Conservation (phyloP, 2,329 filamentous ascomycete species). For the Kalaharituber pfeilii region DNA sequence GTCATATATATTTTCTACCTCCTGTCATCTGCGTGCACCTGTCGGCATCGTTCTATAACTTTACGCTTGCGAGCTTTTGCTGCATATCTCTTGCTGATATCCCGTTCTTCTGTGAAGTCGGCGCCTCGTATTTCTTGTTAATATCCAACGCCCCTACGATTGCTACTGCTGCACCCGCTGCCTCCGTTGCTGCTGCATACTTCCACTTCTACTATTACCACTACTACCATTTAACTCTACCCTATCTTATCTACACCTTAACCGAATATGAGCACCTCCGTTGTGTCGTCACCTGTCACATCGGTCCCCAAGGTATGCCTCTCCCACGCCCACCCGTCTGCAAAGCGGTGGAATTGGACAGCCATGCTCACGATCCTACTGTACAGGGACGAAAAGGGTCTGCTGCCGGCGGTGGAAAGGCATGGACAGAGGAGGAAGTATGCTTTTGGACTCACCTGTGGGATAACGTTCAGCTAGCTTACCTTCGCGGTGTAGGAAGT, state of each 20-base stretch:
- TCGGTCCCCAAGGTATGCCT: background rate
- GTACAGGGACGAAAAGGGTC: slow-evolving; percentile 20
- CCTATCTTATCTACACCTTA: slow-evolving; percentile 3
- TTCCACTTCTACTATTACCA: too few species aligned
- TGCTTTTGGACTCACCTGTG: slow-evolving; percentile 20
- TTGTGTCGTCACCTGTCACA: background rate
- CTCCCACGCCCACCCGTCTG: background rate
- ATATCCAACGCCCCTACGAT: too few species aligned
- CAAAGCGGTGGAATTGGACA: background rate
- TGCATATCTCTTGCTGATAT: background rate
- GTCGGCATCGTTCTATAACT: too few species aligned
- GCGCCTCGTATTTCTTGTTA: background rate
- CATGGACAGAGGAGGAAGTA: slow-evolving; percentile 78
- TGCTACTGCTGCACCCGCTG: background rate
- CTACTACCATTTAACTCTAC: background rate
- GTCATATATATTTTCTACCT: too few species aligned
- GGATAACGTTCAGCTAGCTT: slow-evolving; percentile 6
- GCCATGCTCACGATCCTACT: slow-evolving; percentile 4
- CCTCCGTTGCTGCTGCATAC: background rate
- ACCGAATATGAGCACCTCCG: slow-evolving; percentile 8
- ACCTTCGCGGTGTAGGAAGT: slow-evolving; percentile 41
- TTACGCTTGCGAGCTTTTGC: too few species aligned
- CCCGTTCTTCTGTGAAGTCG: slow-evolving; percentile 1
- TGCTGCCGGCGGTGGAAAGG: slow-evolving; percentile 49
- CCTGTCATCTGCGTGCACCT: too few species aligned